Conservation (phyloP, 164 flowering plant genomes). For the Tetrastigma voinierianum region DNA sequence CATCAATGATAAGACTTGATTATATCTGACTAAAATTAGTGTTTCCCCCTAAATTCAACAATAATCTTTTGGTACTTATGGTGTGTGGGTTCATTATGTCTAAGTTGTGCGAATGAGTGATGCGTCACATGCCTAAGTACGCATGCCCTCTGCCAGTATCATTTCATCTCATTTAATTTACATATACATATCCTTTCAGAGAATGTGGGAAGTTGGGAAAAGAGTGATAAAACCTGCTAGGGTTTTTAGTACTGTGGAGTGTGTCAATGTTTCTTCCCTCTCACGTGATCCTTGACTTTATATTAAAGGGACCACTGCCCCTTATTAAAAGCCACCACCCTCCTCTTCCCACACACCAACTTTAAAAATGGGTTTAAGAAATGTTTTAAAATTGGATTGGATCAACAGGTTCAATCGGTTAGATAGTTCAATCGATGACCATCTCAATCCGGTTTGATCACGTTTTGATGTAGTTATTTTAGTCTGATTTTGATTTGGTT, state of each 20-base stretch:
- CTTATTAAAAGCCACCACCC: background rate
- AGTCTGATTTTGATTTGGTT: too few relatives aligned
- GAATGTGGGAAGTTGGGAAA: constrained; percentile 14
- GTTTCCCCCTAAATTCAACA: background rate
- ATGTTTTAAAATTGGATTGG: too few relatives aligned
- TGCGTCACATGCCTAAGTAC: constrained; percentile 20
- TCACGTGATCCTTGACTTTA: constrained; percentile 14
- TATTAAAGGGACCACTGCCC: constrained; percentile 7
- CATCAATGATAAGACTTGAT: too few relatives aligned
- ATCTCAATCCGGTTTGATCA: too few relatives aligned
- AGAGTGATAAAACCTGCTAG: background rate
- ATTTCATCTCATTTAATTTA: too few relatives aligned
- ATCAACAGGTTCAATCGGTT: too few relatives aligned
- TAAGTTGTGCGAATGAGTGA: background rate
- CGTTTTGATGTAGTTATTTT: too few relatives aligned
- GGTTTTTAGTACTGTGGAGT: background rate
- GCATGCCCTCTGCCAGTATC: constrained; percentile 32
- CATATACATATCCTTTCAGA: constrained; percentile 13
- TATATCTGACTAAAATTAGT: too few relatives aligned
- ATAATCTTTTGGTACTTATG: background rate
- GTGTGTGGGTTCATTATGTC: background rate
- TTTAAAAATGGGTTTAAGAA: background rate
- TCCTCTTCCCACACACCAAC: background rate
- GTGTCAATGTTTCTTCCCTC: background rate
- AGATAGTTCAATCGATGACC: too few relatives aligned